Percentiles rank a stretch among this genome's conserved stretches.
These are phyloP conservation scores for Ambrosiella xylebori DNA, from an alignment of 2,329 filamentous ascomycete species.

Conservation along the genomic window DNA sequence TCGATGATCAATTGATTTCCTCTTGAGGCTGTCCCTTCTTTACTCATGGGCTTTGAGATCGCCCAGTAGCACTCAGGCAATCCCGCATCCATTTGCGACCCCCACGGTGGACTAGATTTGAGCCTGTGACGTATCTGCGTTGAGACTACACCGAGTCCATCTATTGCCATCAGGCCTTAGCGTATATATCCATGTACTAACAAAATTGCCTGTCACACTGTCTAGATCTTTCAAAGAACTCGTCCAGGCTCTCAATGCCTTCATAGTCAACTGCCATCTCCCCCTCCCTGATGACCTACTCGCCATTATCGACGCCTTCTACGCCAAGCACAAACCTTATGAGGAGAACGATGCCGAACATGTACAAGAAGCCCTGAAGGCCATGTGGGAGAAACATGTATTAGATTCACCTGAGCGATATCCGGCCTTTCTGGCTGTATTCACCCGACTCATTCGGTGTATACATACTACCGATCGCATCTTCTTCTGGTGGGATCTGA, in stretches of 20 bases:
- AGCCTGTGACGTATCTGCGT: neutral
- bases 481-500: conserved; percentile 54
- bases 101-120: neutral
- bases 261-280: conserved; percentile 30
- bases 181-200: neutral
- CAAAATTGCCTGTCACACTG: neutral
- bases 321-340: conserved; percentile 47
- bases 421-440: conserved; percentile 50
- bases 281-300: conserved; percentile 51
- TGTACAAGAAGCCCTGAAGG: conserved; percentile 54
- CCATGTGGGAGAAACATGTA: conserved; percentile 49
- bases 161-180: neutral
- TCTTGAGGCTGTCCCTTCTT: no score
- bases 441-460: conserved; percentile 45
- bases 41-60: no score
- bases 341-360: conserved; percentile 55
- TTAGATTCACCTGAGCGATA: conserved; percentile 36
- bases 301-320: conserved; percentile 45
- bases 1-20: no score
- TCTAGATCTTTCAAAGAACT: conserved; percentile 43
- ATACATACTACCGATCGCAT: conserved; percentile 46
- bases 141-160: neutral
- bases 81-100: no score
- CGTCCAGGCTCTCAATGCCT: conserved; percentile 36
- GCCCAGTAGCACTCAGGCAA: no score